Evolutionary conservation across 306 rosid species (phyloP), one percentile per base, ranked within the genome.

Genomic region (Prosopis cineraria): DNA sequence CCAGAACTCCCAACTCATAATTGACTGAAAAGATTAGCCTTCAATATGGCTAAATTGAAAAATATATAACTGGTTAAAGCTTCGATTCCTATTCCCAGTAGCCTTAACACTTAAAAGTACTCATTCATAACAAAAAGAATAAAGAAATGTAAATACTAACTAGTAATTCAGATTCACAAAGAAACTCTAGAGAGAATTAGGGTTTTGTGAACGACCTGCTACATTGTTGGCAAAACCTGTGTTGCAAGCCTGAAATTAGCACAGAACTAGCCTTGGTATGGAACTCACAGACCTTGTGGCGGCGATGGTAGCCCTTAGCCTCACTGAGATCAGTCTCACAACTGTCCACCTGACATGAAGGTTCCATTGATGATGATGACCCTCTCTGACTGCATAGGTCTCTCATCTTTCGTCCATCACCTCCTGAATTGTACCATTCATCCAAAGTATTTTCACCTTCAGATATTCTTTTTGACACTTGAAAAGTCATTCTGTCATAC

Each of bases 151-250:
- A 72, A 65, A 50, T 4, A n/a, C 7, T 3, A 34, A 64, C 13
- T 1, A 39, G 70, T n/a, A 10, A 55, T 39, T 3, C 2, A 37
- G 47, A 78, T 48, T 29, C 14, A 72, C n/a, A 48, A 1, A 30
- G 16, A 6, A 6, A 25, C 34, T 56, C 0, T 8, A 22, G 64
- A 63, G 30, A 75, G 34, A 76, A 6, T 78, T 86, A 90, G 93
- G 92, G 97, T 90, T 83, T 84, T 29, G 67, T 10, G 27, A 65
- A 36, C 12, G 69, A 94, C 99, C 97, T 96, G 93, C 99, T 96
- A 76, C 99, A 96, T 91, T 96, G 99, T 78, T 96, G 99, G 84
- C 99, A 96, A 84, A 96, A 96, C 45, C 99, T 84, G 72, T 91
- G 97, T 3, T 80, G 87, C 31, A 65, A 69, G 1, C 91, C 93